Conservation (phyloP, 1,284 basidiomycete species). For the Tylopilus sp. region DNA sequence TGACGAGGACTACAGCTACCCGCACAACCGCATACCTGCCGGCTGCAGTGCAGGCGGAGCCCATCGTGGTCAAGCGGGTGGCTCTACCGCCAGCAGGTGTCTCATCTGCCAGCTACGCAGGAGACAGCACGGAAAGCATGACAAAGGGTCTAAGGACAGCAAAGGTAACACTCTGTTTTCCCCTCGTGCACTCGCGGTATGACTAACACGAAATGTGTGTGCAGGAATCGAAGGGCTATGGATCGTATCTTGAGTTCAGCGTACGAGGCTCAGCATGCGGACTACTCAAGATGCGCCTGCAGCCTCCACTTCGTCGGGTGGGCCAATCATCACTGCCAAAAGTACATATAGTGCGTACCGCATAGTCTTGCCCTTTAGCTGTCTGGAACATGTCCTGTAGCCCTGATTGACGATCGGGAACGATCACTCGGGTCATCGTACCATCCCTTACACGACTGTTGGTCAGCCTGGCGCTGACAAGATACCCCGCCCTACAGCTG, state of each 20-base stretch:
- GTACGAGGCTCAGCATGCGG: neutral
- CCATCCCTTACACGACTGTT: neutral
- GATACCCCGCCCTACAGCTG: neutral
- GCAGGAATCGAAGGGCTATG: neutral
- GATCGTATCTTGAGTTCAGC: neutral
- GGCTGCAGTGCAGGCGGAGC: too few species aligned
- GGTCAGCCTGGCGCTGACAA: neutral
- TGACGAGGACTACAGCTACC: too few species aligned
- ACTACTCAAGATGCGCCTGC: too few species aligned
- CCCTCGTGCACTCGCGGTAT: too few species aligned
- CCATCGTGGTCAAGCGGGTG: too few species aligned
- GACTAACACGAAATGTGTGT: neutral
- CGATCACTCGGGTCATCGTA: neutral
- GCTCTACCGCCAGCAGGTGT: too few species aligned
- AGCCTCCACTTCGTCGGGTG: neutral
- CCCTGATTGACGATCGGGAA: neutral
- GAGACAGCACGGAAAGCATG: too few species aligned
- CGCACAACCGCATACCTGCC: too few species aligned
- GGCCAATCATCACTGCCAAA: neutral
- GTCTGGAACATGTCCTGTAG: neutral
- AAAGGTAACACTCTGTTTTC: too few species aligned
- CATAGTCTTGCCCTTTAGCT: neutral
- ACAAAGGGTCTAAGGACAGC: too few species aligned
- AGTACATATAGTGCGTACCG: neutral
- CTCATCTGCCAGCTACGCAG: too few species aligned